A percentile compares a stretch with the other conserved stretches of the same genome.
phyloP scores from a whole-genome alignment of 2,329 filamentous ascomycete species.

The Neofusicoccum ribis region DNA sequence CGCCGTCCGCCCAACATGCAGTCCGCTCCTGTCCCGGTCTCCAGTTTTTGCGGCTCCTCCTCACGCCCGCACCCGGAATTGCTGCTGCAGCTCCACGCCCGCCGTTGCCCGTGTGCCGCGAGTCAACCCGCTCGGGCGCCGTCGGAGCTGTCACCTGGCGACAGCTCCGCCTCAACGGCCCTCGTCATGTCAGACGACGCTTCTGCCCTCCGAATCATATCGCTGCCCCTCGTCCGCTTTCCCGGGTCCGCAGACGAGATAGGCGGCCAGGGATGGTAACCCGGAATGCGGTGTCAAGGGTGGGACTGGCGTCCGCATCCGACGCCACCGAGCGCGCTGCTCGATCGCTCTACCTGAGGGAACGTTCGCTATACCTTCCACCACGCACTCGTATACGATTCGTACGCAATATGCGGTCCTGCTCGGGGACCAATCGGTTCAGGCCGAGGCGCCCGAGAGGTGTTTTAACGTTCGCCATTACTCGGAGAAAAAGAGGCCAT shows the following conservation, averaged over 20 bases:
- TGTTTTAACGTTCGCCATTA: background rate
- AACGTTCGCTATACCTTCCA: slow-evolving; percentile 2
- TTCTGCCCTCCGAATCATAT: background rate
- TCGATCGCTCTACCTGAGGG: background rate
- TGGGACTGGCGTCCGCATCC: background rate
- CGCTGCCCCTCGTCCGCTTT: background rate
- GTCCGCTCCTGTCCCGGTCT: background rate
- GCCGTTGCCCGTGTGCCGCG: background rate
- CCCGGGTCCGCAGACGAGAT: background rate
- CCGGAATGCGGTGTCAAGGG: slow-evolving; percentile 12
- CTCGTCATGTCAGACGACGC: background rate
- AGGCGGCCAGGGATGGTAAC: background rate
- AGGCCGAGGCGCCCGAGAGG: background rate
- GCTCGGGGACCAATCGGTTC: background rate
- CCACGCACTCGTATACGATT: background rate
- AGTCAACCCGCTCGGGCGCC: background rate
- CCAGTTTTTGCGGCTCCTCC: slow-evolving; percentile 1
- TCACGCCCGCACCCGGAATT: background rate
- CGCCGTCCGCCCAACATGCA: background rate
- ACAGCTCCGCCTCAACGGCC: background rate
- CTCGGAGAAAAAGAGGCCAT: background rate
- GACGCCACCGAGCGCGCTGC: background rate
- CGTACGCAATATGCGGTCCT: background rate
- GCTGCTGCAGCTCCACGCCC: background rate
- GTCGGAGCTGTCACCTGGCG: background rate